Evolutionary conservation across 352 stramenopile species (phyloP).

Genomic region (Peronosclerospora sorghi): DNA sequence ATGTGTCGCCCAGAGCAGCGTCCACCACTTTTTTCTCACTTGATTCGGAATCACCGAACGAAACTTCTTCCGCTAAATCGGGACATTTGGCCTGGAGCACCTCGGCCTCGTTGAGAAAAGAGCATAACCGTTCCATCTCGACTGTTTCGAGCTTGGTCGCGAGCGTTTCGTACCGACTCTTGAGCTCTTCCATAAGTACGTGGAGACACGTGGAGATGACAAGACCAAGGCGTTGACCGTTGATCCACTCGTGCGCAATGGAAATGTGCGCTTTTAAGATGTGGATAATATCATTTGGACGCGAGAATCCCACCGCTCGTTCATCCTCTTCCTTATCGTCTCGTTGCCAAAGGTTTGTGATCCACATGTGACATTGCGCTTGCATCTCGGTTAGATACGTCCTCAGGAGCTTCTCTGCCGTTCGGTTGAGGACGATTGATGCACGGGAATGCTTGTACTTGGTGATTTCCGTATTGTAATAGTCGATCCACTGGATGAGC

Average conservation of each 20-base stretch:
- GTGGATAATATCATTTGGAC: slow-evolving; percentile 81
- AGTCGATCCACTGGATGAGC: slow-evolving; percentile 82
- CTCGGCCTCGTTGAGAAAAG: slow-evolving; percentile 80
- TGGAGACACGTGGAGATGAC: slow-evolving; percentile 65
- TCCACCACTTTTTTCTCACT: slow-evolving; percentile 26
- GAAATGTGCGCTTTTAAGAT: slow-evolving; percentile 82
- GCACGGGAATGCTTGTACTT: slow-evolving; percentile 70
- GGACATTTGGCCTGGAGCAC: slow-evolving; percentile 76
- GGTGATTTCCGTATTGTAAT: slow-evolving; percentile 80
- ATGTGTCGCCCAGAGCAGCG: slow-evolving; percentile 55
- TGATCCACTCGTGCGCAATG: slow-evolving; percentile 76
- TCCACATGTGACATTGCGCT: slow-evolving; percentile 69
- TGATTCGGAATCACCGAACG: slow-evolving; percentile 54
- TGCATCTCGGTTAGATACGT: slow-evolving; percentile 69
- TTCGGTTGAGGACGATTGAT: slow-evolving; percentile 56
- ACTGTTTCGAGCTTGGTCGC: slow-evolving; percentile 28
- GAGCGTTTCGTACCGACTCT: slow-evolving; percentile 50
- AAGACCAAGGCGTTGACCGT: slow-evolving; percentile 42
- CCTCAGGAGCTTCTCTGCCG: slow-evolving; percentile 61
- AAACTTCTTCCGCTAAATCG: slow-evolving; percentile 75
- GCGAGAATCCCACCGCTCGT: slow-evolving; percentile 57
- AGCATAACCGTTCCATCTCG: slow-evolving; percentile 70
- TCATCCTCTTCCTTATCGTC: slow-evolving; percentile 60
- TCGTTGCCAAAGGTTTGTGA: slow-evolving; percentile 79
- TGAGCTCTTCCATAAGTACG: slow-evolving; percentile 66